Evolutionary conservation across 1,284 basidiomycete species (phyloP).

Genomic region (Phaffia rhodozyma): DNA sequence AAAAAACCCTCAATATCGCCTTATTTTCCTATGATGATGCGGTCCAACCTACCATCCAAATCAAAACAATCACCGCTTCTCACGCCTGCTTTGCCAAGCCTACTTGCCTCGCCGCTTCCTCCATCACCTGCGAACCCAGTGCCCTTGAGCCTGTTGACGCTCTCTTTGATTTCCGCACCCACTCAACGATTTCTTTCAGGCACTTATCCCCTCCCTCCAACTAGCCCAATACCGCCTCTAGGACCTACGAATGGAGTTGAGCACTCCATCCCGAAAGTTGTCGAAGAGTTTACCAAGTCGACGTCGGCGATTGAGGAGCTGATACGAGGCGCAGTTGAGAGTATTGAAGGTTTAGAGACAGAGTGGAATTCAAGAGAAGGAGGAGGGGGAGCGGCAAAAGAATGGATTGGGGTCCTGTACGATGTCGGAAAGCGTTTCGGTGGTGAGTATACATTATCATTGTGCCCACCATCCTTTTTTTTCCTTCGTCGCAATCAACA

Average conservation of each 20-base stretch:
- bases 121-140: not conserved
- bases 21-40: not conserved
- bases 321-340: not conserved
- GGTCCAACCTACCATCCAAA: not conserved
- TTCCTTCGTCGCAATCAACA: too few relatives aligned
- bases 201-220: constrained; percentile 6
- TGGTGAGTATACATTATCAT: not conserved
- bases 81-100: constrained; percentile 1
- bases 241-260: not conserved
- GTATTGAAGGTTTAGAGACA: not conserved
- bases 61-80: not conserved
- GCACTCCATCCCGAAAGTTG: not conserved
- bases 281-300: not conserved
- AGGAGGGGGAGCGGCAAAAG: not conserved
- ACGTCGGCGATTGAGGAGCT: constrained; percentile 8
- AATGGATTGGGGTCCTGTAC: constrained; percentile 4
- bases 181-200: constrained; percentile 5
- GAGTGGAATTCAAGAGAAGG: constrained; percentile 9
- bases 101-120: not conserved
- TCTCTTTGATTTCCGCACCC: not conserved
- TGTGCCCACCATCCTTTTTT: too few relatives aligned
- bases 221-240: not conserved
- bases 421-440: constrained; percentile 10
- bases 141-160: not conserved
- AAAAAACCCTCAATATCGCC: not conserved